Evolutionary conservation across 805 yeast genomes (phyloP).

Genomic region (Candida glaebosa): DNA sequence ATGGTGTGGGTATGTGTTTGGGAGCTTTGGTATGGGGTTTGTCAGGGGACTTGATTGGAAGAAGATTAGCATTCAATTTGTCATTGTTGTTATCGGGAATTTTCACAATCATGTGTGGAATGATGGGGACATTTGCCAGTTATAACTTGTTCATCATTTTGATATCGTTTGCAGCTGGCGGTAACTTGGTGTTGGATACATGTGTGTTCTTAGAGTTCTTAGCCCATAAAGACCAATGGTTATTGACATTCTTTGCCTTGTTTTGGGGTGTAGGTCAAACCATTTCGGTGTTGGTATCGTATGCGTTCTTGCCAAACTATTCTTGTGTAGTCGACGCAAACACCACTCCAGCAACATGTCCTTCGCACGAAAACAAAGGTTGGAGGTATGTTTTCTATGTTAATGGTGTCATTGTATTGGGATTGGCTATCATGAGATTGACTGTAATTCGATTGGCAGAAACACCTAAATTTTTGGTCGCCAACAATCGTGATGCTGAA

Average conservation of each 20-base stretch:
- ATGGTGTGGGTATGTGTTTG: conserved; percentile 41
- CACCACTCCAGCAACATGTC: conserved; percentile 31
- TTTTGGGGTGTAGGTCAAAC: conserved; percentile 67
- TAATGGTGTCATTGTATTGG: conserved; percentile 44
- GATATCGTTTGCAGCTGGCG: conserved; percentile 23
- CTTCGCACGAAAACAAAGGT: conserved; percentile 48
- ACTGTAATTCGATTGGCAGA: conserved; percentile 39
- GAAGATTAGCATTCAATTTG: conserved; percentile 46
- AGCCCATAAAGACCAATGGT: conserved; percentile 23
- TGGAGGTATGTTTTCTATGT: conserved; percentile 58
- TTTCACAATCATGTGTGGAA: conserved; percentile 23
- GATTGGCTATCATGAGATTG: conserved; percentile 31
- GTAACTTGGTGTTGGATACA: conserved; percentile 27
- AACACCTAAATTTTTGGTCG: conserved; percentile 53
- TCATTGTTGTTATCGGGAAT: conserved; percentile 20
- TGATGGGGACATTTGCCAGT: conserved; percentile 22
- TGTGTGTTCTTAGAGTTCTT: conserved; percentile 25
- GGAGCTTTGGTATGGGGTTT: conserved; percentile 58
- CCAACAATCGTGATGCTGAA: conserved; percentile 50
- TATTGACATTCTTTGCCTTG: conserved; percentile 36
- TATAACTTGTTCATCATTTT: conserved; percentile 22
- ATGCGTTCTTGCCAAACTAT: conserved; percentile 51
- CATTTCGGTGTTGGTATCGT: conserved; percentile 47
- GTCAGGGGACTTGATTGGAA: conserved; percentile 52
- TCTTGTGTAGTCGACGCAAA: conserved; percentile 28